Evolutionary conservation across 352 stramenopile genomes (phyloP).

Genomic region (Phytophthora agathidicida): DNA sequence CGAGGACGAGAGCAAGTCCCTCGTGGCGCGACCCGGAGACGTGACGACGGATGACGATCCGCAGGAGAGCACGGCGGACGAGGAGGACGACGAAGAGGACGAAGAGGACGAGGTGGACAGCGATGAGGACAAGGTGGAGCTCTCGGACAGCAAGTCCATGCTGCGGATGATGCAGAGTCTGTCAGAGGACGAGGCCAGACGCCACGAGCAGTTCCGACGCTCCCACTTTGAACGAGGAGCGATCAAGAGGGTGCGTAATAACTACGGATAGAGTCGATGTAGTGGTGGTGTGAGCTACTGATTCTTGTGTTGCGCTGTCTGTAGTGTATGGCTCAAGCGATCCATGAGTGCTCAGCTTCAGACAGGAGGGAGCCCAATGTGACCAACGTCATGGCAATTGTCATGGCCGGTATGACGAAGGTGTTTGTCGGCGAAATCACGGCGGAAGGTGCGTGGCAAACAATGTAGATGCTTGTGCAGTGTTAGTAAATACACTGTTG

Average conservation of each 20-base stretch:
- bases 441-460: conserved; percentile 57
- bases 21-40: conserved; percentile 25
- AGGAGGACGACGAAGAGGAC: conserved; percentile 58
- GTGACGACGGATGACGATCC: conserved; percentile 63
- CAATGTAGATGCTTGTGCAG: neutral
- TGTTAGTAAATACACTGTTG: neutral
- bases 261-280: too few relatives aligned
- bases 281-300: neutral
- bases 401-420: conserved; percentile 90
- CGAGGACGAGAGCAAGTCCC: conserved; percentile 37
- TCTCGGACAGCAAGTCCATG: conserved; percentile 73
- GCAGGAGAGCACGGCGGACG: conserved; percentile 46
- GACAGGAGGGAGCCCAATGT: conserved; percentile 66
- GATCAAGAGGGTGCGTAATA: conserved; percentile 69
- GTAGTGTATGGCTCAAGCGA: conserved; percentile 82
- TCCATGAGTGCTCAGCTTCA: conserved; percentile 62
- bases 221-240: conserved; percentile 85
- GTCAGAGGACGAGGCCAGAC: conserved; percentile 62
- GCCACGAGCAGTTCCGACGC: conserved; percentile 84
- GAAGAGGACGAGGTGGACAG: conserved; percentile 61
- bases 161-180: conserved; percentile 76
- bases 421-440: conserved; percentile 83
- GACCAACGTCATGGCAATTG: conserved; percentile 88
- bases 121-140: conserved; percentile 50
- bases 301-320: conserved; percentile 14